phyloP scores from a whole-genome alignment of 2,329 filamentous ascomycete genomes.

The Pseudogymnoascus sp. region DNA sequence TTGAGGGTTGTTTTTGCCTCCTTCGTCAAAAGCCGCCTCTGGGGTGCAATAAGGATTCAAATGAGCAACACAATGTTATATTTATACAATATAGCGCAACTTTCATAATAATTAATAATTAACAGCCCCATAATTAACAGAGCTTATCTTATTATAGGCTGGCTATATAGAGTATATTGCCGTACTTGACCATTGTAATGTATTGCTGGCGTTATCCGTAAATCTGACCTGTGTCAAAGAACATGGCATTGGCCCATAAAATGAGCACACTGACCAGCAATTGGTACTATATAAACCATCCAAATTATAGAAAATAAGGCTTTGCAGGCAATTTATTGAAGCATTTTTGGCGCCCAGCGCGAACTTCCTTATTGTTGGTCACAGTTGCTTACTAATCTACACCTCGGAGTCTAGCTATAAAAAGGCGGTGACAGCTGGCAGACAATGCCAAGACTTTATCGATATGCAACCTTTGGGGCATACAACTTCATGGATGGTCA shows the following conservation, averaged over 20 bases:
- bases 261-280: background rate
- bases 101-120: background rate
- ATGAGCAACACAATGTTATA: background rate
- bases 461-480: constrained; percentile 6
- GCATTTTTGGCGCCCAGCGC: background rate
- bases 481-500: background rate
- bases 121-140: background rate
- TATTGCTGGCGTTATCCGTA: background rate
- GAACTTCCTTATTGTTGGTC: background rate
- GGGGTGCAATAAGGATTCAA: too few relatives aligned
- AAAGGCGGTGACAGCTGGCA: background rate
- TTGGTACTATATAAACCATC: background rate
- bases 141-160: background rate
- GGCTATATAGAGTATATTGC: background rate
- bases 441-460: background rate
- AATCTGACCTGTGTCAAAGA: background rate
- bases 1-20: background rate
- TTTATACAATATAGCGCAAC: background rate
- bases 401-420: background rate
- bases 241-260: background rate
- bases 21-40: too few relatives aligned
- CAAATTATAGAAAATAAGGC: background rate
- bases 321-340: background rate
- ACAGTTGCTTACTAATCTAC: background rate
- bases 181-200: background rate